These are phyloP conservation scores for Kluyveromyces marxianus DNA, from an alignment of 1,139 yeast genomes.

Conservation along the genomic window DNA sequence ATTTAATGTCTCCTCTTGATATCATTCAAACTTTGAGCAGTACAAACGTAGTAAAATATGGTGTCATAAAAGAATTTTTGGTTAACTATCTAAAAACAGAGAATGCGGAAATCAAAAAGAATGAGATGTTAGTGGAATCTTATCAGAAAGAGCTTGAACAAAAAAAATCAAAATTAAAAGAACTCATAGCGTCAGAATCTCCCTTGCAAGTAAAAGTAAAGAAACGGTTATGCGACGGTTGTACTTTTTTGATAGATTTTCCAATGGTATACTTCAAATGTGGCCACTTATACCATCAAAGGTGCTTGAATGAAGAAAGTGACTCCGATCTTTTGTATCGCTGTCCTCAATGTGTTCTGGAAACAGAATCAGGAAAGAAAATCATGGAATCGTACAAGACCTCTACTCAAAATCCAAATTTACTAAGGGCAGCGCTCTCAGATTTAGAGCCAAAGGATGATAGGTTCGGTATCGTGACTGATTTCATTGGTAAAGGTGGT, in stretches of 20 bases:
- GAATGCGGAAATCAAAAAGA: slow-evolving; percentile 59
- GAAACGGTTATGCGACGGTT: slow-evolving; percentile 62
- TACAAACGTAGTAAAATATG: slow-evolving; percentile 63
- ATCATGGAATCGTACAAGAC: slow-evolving; percentile 54
- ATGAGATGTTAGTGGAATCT: slow-evolving; percentile 56
- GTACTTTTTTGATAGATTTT: slow-evolving; percentile 61
- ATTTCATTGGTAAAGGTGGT: slow-evolving; percentile 82
- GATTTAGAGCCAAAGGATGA: slow-evolving; percentile 44
- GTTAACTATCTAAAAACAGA: slow-evolving; percentile 55
- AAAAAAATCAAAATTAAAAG: slow-evolving; percentile 47
- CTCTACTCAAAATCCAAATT: slow-evolving; percentile 52
- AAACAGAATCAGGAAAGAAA: slow-evolving; percentile 57
- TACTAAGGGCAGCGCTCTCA: slow-evolving; percentile 52
- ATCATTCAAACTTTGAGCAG: slow-evolving; percentile 60
- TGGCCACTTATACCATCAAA: slow-evolving; percentile 78
- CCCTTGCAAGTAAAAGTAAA: slow-evolving; percentile 57
- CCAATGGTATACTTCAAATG: slow-evolving; percentile 86
- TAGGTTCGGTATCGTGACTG: slow-evolving; percentile 67
- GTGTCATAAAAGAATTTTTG: slow-evolving; percentile 63
- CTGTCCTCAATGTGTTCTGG: slow-evolving; percentile 72
- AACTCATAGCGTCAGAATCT: slow-evolving; percentile 34
- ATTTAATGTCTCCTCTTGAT: slow-evolving; percentile 67
- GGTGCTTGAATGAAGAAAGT: slow-evolving; percentile 54
- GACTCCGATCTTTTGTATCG: slow-evolving; percentile 20
- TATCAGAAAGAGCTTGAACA: slow-evolving; percentile 61